Conservation (phyloP, 2,329 filamentous ascomycete genomes). For the Hypocrella siamensis region DNA sequence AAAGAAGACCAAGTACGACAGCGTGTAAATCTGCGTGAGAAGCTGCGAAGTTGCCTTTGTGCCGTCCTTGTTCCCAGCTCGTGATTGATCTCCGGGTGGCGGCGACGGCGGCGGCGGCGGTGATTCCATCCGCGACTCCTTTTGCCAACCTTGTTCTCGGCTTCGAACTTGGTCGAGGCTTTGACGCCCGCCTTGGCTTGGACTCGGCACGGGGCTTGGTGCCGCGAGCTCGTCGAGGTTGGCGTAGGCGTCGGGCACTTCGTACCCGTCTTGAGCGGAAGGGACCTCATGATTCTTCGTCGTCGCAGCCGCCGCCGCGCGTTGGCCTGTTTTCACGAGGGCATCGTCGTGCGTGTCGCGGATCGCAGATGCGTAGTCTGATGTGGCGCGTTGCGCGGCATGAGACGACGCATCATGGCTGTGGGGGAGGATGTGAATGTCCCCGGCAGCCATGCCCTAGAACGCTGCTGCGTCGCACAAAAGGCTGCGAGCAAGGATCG, state of each 20-base stretch:
- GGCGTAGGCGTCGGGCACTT: conserved; percentile 15
- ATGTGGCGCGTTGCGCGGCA: background rate
- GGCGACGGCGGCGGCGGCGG: conserved; percentile 1
- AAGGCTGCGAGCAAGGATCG: too few species aligned
- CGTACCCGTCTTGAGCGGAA: conserved; percentile 5
- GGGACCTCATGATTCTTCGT: too few species aligned
- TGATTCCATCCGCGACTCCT: conserved; percentile 5
- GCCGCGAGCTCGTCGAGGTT: conserved; percentile 27
- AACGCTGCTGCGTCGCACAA: too few species aligned
- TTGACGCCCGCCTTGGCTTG: conserved; percentile 5
- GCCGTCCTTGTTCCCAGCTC: too few species aligned
- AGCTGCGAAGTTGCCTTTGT: conserved; percentile 36
- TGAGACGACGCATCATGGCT: too few species aligned
- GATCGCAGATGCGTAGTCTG: background rate
- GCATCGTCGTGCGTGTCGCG: background rate
- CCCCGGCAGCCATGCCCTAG: too few species aligned
- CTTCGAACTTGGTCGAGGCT: conserved; percentile 6
- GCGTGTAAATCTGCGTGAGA: conserved; percentile 48
- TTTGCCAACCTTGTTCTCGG: conserved; percentile 4
- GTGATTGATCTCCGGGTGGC: conserved; percentile 1
- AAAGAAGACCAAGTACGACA: conserved; percentile 76
- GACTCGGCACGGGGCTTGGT: conserved; percentile 11
- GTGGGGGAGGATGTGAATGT: too few species aligned
- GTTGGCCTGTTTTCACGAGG: background rate
- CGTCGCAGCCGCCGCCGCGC: too few species aligned